A percentile compares a stretch with the other conserved stretches of the same genome.
Conservation (phyloP, 257 asterid genomes). For the Ophiorrhiza pumila region DNA sequence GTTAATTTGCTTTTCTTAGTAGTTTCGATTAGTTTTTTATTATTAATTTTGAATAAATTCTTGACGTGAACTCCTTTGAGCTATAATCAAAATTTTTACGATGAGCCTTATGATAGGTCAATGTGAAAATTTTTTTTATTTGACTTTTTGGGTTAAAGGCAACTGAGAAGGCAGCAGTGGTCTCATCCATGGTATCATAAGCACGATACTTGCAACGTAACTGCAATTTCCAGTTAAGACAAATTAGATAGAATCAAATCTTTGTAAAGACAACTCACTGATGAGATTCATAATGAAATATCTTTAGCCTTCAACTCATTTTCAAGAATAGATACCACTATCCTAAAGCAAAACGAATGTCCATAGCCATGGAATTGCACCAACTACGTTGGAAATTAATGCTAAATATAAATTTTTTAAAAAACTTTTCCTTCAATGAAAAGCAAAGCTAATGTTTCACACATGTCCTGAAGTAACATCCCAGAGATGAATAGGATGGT, state of each 20-base stretch:
- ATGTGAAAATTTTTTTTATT: too few species aligned
- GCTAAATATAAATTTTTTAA: background rate
- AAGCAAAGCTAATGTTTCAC: slow-evolving; percentile 14
- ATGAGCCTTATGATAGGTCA: too few species aligned
- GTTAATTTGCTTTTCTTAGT: too few species aligned
- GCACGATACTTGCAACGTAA: slow-evolving; percentile 97
- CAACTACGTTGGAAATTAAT: background rate
- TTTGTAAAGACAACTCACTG: background rate
- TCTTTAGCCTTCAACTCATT: background rate
- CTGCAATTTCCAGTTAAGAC: slow-evolving; percentile 41
- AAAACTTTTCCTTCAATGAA: background rate
- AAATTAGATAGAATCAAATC: background rate
- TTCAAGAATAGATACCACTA: background rate
- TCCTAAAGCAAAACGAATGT: background rate
- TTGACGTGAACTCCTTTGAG: too few species aligned
- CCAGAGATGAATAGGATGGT: slow-evolving; percentile 99
- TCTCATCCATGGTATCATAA: slow-evolving; percentile 95
- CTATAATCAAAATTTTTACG: too few species aligned
- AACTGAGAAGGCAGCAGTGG: slow-evolving; percentile 84
- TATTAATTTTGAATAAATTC: too few species aligned
- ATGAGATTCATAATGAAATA: background rate
- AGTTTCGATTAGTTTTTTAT: too few species aligned
- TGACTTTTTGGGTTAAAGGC: slow-evolving; percentile 83
- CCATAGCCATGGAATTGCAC: background rate
- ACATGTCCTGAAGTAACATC: slow-evolving; percentile 95